Conservation (phyloP, 371 early-diverging fungal species). For the Mortierella sp. region DNA sequence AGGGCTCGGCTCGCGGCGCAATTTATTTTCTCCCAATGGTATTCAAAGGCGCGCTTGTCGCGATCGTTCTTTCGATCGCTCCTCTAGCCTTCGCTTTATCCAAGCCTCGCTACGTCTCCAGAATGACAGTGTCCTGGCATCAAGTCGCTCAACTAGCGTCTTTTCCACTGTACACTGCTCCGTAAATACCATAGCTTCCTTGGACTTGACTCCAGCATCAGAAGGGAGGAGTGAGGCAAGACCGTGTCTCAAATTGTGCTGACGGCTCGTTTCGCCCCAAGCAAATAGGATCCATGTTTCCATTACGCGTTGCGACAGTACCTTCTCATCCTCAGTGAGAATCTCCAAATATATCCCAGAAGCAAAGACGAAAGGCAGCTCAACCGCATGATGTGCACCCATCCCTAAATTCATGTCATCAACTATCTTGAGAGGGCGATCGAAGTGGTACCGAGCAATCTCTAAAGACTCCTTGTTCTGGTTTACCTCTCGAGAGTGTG, state of each 20-base stretch:
- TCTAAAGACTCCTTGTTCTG: conserved; percentile 11
- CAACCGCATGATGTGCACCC: conserved; percentile 52
- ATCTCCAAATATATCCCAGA: conserved; percentile 22
- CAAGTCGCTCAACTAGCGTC: conserved; percentile 43
- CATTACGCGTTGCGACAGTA: conserved; percentile 28
- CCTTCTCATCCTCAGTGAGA: conserved; percentile 41
- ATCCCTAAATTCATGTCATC: conserved; percentile 41
- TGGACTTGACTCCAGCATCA: conserved; percentile 36
- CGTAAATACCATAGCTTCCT: conserved; percentile 52
- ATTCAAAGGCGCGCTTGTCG: conserved; percentile 2
- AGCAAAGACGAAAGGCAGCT: conserved; percentile 51
- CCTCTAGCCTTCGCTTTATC: conserved; percentile 25
- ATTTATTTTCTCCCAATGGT: background rate
- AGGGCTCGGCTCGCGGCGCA: no score
- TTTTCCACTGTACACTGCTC: conserved; percentile 49
- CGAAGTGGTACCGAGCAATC: conserved; percentile 50
- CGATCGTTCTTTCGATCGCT: conserved; percentile 20
- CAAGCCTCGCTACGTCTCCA: conserved; percentile 39
- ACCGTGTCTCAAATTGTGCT: conserved; percentile 33
- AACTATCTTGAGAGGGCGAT: conserved; percentile 40
- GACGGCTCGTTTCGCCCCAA: conserved; percentile 44
- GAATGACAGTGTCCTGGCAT: conserved; percentile 39
- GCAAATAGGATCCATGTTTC: conserved; percentile 51
- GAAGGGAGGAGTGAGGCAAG: conserved; percentile 35
- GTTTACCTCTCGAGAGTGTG: background rate